Evolutionary conservation across 805 yeast species (phyloP), one percentile per base, ranked within the genome.

Genomic region (Candida xiaguanensis): DNA sequence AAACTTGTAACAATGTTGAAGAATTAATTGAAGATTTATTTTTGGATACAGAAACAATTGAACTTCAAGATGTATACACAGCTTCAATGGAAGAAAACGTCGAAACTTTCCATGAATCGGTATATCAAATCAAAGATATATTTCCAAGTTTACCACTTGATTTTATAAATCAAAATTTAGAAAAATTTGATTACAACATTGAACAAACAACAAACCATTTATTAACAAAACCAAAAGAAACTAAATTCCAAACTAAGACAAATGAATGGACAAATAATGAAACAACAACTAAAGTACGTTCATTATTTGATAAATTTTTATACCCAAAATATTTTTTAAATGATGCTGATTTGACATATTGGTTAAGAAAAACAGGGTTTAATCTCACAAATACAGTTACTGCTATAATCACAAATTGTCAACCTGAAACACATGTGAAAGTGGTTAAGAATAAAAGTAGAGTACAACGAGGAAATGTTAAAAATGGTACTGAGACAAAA

Each of bases 61-160:
- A 43, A 13, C 28, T 42, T 30, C 8, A 25, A 25, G 40, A 36
- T 14, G 20, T 15, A 14, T 28, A 36, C 27, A 14, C 23, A 12
- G 23, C 11, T 22, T 19, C 31, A n/a, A 15, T 8, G 9, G 5
- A 3, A 18, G 24, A 24, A 12, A 12, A 25, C 16, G 27, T 9
- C 4, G 18, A 34, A 8, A 23, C 35, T 7, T 49, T 44, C 36
- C 36, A 46, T 13, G 39, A 36, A 1, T 45, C 46, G 2, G 59
- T 56, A 9, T 43, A 43, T 40, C 54, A 51, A 20, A 47, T 74
- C 22, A 47, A 52, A 34, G 69, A 65, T 11, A 65, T 78, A 56
- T 77, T 78, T 42, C 82, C 82, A 0, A 52, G 65, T 12, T 43
- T 63, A 2, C 61, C 65, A 2, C 29, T 52, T 3, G 53, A 47